Evolutionary conservation across 805 yeast species (phyloP), one percentile per base, ranked within the genome.

Genomic region (Aciculoconidium aculeatum): DNA sequence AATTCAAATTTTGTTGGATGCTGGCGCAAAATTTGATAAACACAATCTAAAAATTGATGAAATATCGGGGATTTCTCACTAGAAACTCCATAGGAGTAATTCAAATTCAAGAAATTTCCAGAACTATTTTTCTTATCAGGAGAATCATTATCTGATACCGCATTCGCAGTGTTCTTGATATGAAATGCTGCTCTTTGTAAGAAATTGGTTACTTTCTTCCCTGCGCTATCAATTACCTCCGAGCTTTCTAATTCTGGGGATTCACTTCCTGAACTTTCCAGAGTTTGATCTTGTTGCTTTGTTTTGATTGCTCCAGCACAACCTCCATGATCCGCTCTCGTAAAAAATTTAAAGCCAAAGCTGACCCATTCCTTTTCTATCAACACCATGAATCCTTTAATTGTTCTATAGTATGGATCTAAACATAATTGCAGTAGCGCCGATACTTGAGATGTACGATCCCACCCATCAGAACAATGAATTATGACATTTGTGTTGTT

Each of bases 391-490:
- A 92, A 87, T 3, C 98, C 98, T 34, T 86, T 80, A 3, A 84
- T 40, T 0, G 97, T 88, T 40, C 98, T 67, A 54, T 70, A 92
- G 50, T 74, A 85, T 1, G 97, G 96, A 52, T 92, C 97, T 6
- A 88, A 62, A 47, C 95, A 84, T 4, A 92, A 57, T 55, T 90
- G 90, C 14, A 88, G 74, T 37, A 92, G 59, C 2, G 95, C 80
- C 5, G 87, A 70, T 1, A 88, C 73, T 50, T 92, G 97, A 0
- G 96, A 76, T 0, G 98, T 92, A 34, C 98, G 65, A 51, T 92
- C 98, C 98, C 98, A 92, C 1, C 98, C 98, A 60, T 92, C 98
- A 1, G 96, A 86, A 52, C 98, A 92, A 59, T 92, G 98, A 5
- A 92, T 71, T 7, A 92, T 51, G 4, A 90, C 69, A 51, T 90